Percentiles rank a stretch among this genome's conserved stretches.
Evolutionary conservation across 352 stramenopile species (phyloP).

Genomic region (Pythium brassicae): DNA sequence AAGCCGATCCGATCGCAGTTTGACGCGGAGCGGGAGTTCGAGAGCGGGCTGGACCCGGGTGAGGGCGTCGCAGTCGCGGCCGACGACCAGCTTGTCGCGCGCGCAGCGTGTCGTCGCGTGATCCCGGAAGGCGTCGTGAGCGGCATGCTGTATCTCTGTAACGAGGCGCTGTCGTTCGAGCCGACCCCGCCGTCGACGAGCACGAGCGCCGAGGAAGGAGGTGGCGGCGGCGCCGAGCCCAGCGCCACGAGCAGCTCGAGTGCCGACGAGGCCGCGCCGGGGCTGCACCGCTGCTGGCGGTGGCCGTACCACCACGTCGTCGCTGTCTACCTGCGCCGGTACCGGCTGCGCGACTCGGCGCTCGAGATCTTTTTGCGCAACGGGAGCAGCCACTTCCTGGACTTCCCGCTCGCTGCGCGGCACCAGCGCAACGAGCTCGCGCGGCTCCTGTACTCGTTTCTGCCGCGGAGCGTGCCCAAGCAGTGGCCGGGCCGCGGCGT

Average conservation of each 20-base stretch:
- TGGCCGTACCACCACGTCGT: conserved; percentile 81
- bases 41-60: conserved; percentile 66
- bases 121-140: conserved; percentile 69
- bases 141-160: conserved; percentile 59
- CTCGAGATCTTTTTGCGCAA: conserved; percentile 82
- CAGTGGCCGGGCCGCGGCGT: conserved; percentile 67
- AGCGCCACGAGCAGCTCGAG: background rate
- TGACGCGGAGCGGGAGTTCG: conserved; percentile 28
- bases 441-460: conserved; percentile 69
- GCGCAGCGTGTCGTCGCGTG: conserved; percentile 63
- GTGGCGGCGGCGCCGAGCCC: background rate
- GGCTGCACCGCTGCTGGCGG: conserved; percentile 66
- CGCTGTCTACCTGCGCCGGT: conserved; percentile 74
- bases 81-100: conserved; percentile 62
- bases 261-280: conserved; percentile 55
- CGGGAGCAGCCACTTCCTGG: conserved; percentile 75
- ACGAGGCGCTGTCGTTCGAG: conserved; percentile 66
- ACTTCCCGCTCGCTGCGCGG: conserved; percentile 66
- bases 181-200: conserved; percentile 22
- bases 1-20: conserved; percentile 17
- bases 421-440: conserved; percentile 78
- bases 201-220: background rate
- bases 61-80: conserved; percentile 48
- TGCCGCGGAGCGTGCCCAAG: conserved; percentile 63
- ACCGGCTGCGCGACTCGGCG: conserved; percentile 75